These are phyloP conservation scores for Pseudonitzschia delicatissima DNA, from an alignment of 108 stramenopile species.

Conservation along the genomic window DNA sequence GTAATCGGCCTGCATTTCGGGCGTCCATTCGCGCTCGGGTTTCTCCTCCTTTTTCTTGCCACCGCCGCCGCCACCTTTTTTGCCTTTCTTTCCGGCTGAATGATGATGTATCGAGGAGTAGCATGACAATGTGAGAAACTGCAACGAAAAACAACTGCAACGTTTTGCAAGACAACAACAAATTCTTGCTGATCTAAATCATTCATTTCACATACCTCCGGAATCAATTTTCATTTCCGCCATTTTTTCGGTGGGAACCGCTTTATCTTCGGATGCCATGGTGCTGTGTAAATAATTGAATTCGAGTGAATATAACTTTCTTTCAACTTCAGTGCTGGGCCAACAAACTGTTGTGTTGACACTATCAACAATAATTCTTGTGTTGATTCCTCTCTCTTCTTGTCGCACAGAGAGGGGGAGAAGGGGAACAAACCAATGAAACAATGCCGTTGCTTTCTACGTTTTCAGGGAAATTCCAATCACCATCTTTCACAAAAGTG, in stretches of 20 bases:
- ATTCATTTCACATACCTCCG: constrained; percentile 19
- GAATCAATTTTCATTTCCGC: constrained; percentile 5
- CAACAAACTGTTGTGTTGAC: no score
- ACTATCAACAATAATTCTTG: no score
- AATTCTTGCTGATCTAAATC: no score
- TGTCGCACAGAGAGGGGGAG: not conserved
- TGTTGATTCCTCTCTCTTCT: no score
- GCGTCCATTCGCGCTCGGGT: constrained; percentile 58
- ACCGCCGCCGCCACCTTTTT: constrained; percentile 4
- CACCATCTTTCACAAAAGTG: not conserved
- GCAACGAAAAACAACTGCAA: not conserved
- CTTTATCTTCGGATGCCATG: constrained; percentile 3
- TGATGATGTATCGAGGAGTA: not conserved
- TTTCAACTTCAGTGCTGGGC: no score
- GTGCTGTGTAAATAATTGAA: not conserved
- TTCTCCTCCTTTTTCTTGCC: constrained; percentile 25
- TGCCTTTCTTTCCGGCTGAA: not conserved
- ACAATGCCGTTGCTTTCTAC: not conserved
- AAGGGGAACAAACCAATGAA: no score
- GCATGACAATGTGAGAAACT: not conserved
- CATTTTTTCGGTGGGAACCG: constrained; percentile 9
- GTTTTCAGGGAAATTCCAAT: not conserved
- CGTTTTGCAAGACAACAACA: not conserved
- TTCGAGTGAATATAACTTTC: not conserved
- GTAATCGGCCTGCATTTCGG: constrained; percentile 64